Percentiles rank a stretch among this genome's conserved stretches.
Evolutionary conservation across 164 flowering plant species (phyloP).

Genomic region (Magnolia kwangsiensis): DNA sequence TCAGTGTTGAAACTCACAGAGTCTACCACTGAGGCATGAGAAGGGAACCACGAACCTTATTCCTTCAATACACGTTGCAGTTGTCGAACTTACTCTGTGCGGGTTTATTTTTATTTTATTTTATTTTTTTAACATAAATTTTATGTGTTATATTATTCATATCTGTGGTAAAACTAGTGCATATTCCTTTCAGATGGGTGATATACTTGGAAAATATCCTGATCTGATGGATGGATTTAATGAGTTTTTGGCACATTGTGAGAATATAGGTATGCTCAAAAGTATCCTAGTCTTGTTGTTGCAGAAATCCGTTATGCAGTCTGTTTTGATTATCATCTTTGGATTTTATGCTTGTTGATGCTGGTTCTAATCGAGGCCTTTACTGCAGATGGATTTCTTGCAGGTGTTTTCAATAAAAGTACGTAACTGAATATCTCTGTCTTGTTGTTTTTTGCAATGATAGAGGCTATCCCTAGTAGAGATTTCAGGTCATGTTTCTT

Average conservation of each 20-base stretch:
- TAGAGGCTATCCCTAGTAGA: background rate
- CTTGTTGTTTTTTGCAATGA: conserved; percentile 2
- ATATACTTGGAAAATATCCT: conserved; percentile 66
- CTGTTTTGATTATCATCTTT: background rate
- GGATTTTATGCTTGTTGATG: conserved; percentile 1
- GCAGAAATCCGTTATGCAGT: background rate
- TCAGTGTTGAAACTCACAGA: too few species aligned
- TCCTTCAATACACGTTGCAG: too few species aligned
- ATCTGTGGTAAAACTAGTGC: background rate
- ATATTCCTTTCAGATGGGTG: conserved; percentile 46
- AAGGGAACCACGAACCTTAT: too few species aligned
- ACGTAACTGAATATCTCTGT: conserved; percentile 25
- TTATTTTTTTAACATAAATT: too few species aligned
- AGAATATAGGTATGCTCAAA: conserved; percentile 54
- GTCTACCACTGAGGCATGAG: too few species aligned
- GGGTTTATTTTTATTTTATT: too few species aligned
- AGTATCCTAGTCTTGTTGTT: background rate
- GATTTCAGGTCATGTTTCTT: conserved; percentile 3
- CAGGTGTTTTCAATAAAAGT: conserved; percentile 71
- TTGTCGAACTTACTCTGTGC: too few species aligned
- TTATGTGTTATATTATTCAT: background rate
- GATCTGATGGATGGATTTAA: conserved; percentile 78
- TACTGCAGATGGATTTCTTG: conserved; percentile 70
- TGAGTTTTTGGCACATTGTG: conserved; percentile 63
- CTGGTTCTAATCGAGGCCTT: conserved; percentile 22